A percentile compares a stretch with the other conserved stretches of the same genome.
Evolutionary conservation across 2,329 filamentous ascomycete species (phyloP).

Genomic region (Leptosphaerulina australis): DNA sequence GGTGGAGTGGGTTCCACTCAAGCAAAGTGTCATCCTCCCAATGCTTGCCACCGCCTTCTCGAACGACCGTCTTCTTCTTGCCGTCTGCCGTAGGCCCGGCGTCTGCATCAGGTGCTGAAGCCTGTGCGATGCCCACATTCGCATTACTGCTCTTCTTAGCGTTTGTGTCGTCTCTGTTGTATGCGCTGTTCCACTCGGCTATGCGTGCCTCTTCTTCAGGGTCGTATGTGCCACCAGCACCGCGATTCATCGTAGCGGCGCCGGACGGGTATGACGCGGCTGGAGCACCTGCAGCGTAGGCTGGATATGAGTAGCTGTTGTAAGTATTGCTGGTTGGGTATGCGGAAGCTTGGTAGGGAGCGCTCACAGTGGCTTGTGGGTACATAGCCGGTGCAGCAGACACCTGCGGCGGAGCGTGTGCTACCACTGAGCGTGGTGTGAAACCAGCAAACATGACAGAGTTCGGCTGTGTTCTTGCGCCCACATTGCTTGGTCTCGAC

Average conservation of each 20-base stretch:
- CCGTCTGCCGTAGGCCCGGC: constrained; percentile 58
- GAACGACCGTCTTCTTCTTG: constrained; percentile 84
- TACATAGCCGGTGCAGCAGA: constrained; percentile 43
- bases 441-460: constrained; percentile 60
- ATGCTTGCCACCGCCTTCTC: constrained; percentile 85
- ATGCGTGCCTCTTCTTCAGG: constrained; percentile 89
- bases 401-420: constrained; percentile 44
- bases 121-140: constrained; percentile 42
- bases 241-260: constrained; percentile 37
- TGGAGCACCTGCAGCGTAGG: constrained; percentile 57
- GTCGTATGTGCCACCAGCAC: constrained; percentile 57
- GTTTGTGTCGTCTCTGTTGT: constrained; percentile 66
- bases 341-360: constrained; percentile 47
- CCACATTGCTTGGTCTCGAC: constrained; percentile 48
- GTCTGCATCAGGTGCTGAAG: constrained; percentile 52
- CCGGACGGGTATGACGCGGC: constrained; percentile 29
- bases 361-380: constrained; percentile 51
- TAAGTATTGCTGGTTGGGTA: constrained; percentile 56
- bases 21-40: constrained; percentile 90
- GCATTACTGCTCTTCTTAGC: constrained; percentile 54
- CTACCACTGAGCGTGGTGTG: constrained; percentile 63
- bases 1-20: constrained; percentile 94
- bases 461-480: constrained; percentile 36
- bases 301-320: constrained; percentile 74
- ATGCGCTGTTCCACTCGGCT: constrained; percentile 93